Evolutionary conservation across 2,329 filamentous ascomycete species (phyloP).

Genomic region (Neobulgaria alba): DNA sequence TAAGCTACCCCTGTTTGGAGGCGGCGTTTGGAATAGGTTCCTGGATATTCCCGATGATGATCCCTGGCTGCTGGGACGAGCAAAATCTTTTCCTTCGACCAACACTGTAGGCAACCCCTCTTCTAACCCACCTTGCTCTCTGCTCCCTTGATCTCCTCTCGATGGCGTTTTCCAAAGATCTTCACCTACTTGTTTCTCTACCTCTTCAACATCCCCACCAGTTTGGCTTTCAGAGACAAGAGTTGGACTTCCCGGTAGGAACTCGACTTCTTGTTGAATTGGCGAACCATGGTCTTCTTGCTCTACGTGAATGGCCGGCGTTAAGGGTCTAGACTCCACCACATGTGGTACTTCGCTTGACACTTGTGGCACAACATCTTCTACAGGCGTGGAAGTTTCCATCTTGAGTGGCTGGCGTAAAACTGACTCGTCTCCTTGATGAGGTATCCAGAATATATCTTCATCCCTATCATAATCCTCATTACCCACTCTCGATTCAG

Average conservation of each 20-base stretch:
- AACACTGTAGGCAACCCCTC: not conserved
- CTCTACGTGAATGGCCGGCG: not conserved
- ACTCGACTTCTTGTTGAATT: not conserved
- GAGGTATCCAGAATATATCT: conserved; percentile 30
- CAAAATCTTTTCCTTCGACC: conserved; percentile 1
- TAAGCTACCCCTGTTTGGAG: conserved; percentile 4
- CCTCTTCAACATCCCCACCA: not conserved
- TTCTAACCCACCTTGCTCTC: not conserved
- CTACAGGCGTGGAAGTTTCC: no score
- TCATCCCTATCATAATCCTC: conserved; percentile 20
- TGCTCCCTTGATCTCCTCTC: not conserved
- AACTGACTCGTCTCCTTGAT: conserved; percentile 9
- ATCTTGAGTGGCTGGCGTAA: conserved; percentile 4
- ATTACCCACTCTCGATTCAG: conserved; percentile 29
- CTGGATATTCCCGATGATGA: conserved; percentile 1
- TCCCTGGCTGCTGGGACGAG: not conserved
- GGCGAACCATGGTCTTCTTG: not conserved
- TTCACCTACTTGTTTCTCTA: not conserved
- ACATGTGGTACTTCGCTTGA: not conserved
- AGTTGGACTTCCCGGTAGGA: not conserved
- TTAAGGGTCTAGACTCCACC: not conserved
- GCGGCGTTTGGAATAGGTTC: conserved; percentile 7
- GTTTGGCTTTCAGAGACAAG: not conserved
- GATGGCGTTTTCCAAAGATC: not conserved
- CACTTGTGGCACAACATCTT: conserved; percentile 2